A percentile compares a stretch with the other conserved stretches of the same genome.
Conservation (phyloP, 129 eudicot genomes). For the Flaveria robusta region DNA sequence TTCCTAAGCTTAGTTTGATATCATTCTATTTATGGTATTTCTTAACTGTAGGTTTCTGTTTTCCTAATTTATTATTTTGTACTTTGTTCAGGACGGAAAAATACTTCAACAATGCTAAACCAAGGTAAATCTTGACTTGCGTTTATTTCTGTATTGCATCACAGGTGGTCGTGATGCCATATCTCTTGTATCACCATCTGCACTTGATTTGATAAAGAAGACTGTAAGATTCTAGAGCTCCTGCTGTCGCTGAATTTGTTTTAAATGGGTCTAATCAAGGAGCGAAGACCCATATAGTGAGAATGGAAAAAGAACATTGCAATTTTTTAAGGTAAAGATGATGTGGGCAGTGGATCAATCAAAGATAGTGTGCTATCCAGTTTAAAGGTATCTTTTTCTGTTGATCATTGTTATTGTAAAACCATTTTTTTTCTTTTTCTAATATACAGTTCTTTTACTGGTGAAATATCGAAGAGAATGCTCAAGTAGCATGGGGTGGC, state of each 20-base stretch:
- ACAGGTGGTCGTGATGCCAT: conserved; percentile 96
- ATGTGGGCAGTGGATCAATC: conserved; percentile 75
- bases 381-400: conserved; percentile 67
- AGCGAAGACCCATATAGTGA: conserved; percentile 59
- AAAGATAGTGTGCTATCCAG: conserved; percentile 78
- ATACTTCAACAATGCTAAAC: conserved; percentile 72
- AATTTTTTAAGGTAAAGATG: conserved; percentile 58
- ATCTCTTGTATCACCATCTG: conserved; percentile 67
- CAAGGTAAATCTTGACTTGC: conserved; percentile 50
- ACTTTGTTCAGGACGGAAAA: conserved; percentile 65
- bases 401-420: conserved; percentile 5
- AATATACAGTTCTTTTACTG: conserved; percentile 1
- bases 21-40: background rate
- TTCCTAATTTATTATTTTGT: conserved; percentile 15
- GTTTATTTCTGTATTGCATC: conserved; percentile 50
- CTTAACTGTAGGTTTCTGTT: background rate
- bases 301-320: conserved; percentile 59
- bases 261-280: conserved; percentile 64
- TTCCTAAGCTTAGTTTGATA: too few species aligned
- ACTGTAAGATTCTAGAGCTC: conserved; percentile 79
- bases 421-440: background rate
- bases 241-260: conserved; percentile 53
- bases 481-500: conserved; percentile 99
- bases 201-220: conserved; percentile 88
- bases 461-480: conserved; percentile 70